Evolutionary conservation across 1,139 yeast species (phyloP).

Genomic region (Candida neerlandica): DNA sequence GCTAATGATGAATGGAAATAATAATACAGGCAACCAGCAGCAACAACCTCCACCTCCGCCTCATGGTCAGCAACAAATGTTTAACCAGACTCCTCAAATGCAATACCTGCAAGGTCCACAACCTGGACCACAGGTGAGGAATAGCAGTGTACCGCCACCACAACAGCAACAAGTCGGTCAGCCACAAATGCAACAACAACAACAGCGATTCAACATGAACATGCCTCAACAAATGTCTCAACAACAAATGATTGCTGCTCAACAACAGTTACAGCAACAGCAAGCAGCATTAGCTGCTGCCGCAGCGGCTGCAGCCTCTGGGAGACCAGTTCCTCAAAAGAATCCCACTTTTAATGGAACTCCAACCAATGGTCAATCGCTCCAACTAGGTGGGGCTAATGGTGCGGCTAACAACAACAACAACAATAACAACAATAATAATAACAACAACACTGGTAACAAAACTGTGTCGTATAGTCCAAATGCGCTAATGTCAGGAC

Average conservation of each 20-base stretch:
- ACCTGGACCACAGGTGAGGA: conserved; percentile 6
- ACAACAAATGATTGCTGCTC: conserved; percentile 12
- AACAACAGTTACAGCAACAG: conserved; percentile 12
- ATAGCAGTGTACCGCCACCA: conserved; percentile 6
- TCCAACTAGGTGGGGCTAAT: conserved; percentile 1
- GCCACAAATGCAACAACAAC: conserved; percentile 10
- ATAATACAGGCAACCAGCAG: conserved; percentile 15
- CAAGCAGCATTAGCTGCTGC: conserved; percentile 11
- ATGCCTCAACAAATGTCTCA: conserved; percentile 11
- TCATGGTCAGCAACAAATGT: conserved; percentile 14
- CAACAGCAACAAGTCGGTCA: conserved; percentile 7
- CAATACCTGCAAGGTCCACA: conserved; percentile 14
- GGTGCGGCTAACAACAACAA: neutral
- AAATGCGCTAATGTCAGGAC: conserved; percentile 11
- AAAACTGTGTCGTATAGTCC: conserved; percentile 12
- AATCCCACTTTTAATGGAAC: conserved; percentile 13
- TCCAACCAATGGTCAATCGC: conserved; percentile 9
- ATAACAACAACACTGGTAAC: neutral
- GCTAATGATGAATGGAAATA: conserved; percentile 6
- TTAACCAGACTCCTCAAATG: conserved; percentile 15
- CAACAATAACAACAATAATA: neutral
- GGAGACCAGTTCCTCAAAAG: conserved; percentile 14
- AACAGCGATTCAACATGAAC: conserved; percentile 11
- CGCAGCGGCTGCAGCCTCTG: conserved; percentile 12
- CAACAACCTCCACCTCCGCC: conserved; percentile 10